Evolutionary conservation across 2,329 filamentous ascomycete species (phyloP).

Genomic region (Bertia moriformis): DNA sequence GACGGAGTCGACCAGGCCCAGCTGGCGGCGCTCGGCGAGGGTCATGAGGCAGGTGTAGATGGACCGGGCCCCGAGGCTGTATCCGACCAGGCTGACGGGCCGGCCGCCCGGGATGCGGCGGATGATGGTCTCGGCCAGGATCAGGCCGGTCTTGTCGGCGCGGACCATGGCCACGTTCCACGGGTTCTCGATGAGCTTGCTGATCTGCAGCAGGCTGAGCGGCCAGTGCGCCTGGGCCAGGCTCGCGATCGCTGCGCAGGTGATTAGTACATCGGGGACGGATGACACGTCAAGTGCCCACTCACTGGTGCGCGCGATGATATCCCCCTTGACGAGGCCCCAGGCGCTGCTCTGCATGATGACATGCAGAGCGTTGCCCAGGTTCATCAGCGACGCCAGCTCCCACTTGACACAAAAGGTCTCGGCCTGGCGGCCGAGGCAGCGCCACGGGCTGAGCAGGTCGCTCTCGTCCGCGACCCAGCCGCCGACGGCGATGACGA

Average conservation of each 20-base stretch:
- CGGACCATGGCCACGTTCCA: constrained; percentile 65
- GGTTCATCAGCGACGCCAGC: constrained; percentile 57
- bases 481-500: constrained; percentile 72
- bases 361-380: constrained; percentile 65
- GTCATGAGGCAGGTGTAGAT: constrained; percentile 48
- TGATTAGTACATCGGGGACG: background rate
- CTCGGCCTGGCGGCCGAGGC: constrained; percentile 59
- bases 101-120: constrained; percentile 44
- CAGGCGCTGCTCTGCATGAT: constrained; percentile 73
- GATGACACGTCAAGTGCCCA: constrained; percentile 1
- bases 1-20: constrained; percentile 50
- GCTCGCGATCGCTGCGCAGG: constrained; percentile 31
- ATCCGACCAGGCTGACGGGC: constrained; percentile 46
- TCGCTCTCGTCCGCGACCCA: constrained; percentile 57
- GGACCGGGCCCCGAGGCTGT: constrained; percentile 44
- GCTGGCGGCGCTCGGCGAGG: constrained; percentile 44
- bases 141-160: constrained; percentile 54
- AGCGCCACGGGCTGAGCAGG: constrained; percentile 63
- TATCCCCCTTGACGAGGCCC: constrained; percentile 45
- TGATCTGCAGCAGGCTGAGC: constrained; percentile 46
- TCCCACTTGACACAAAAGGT: constrained; percentile 78
- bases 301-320: constrained; percentile 30
- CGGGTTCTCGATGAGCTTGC: constrained; percentile 66
- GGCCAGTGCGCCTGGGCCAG: constrained; percentile 50
- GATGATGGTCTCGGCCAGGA: constrained; percentile 31